Conservation (phyloP, 768 basidiomycete species). For the Trametopsis cervina region DNA sequence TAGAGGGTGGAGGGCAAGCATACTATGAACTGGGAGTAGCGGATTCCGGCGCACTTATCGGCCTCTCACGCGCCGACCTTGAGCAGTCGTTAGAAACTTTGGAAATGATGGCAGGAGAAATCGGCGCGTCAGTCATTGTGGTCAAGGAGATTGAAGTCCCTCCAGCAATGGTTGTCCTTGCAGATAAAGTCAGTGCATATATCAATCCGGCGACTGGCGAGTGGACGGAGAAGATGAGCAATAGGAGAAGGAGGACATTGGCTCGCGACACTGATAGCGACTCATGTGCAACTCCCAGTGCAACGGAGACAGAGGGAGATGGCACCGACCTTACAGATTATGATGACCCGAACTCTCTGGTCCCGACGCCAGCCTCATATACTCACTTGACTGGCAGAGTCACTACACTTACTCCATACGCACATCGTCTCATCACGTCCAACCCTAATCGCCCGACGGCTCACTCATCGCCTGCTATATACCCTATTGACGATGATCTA, state of each 20-base stretch:
- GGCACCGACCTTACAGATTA: slow-evolving; percentile 32
- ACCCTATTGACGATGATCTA: slow-evolving; percentile 25
- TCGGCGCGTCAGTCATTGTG: slow-evolving; percentile 87
- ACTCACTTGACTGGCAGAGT: neutral
- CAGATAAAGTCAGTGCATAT: slow-evolving; percentile 28
- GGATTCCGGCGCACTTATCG: slow-evolving; percentile 84
- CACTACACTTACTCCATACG: slow-evolving; percentile 11
- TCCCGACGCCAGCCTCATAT: slow-evolving; percentile 10
- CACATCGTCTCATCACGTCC: slow-evolving; percentile 17
- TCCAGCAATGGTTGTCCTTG: slow-evolving; percentile 34
- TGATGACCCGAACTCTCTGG: slow-evolving; percentile 18
- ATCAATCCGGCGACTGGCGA: slow-evolving; percentile 27
- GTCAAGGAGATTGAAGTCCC: slow-evolving; percentile 85
- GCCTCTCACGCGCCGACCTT: slow-evolving; percentile 66
- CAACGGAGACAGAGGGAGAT: slow-evolving; percentile 35
- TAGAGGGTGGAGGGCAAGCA: slow-evolving; percentile 48
- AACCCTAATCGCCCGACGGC: slow-evolving; percentile 21
- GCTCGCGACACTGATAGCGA: slow-evolving; percentile 1
- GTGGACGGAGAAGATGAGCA: slow-evolving; percentile 29
- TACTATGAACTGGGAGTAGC: slow-evolving; percentile 60
- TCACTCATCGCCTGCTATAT: slow-evolving; percentile 18
- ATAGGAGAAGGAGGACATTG: slow-evolving; percentile 16
- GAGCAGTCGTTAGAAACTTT: slow-evolving; percentile 80
- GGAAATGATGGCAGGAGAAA: slow-evolving; percentile 90
- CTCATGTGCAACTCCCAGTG: slow-evolving; percentile 27